Evolutionary conservation across 106 monocot species (phyloP), one percentile per base, ranked within the genome.

Genomic region (Hemerocallis citrina): DNA sequence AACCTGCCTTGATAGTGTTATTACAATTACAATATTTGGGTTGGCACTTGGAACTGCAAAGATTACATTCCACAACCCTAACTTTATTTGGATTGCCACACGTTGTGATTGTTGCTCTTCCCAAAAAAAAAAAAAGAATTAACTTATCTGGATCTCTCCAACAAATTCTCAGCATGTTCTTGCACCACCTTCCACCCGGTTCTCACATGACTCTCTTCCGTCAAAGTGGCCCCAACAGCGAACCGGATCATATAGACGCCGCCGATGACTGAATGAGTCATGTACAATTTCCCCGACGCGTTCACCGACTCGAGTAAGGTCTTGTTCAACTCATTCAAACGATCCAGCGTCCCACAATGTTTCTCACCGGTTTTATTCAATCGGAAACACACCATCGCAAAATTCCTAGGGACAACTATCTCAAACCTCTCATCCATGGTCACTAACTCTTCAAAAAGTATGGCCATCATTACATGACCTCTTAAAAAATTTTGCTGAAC

Each of bases 301-400:
- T 79, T 72, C 50, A 68, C 60, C 7, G 45, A 52, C 52, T 71
- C 75, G 20, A 84, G 23, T 7, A 78, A 30, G 54, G 16, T 14
- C 17, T 42, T 17, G 13, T 47, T 39, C 57, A 57, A 24, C 57
- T 34, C 57, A 24, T 57, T 57, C 0, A 57, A 32, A 31, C 34
- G 37, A 4, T 33, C 48, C 34, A 57, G 1, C 7, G 4, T 41
- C 3, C 9, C 3, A 0, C 28, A 29, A 10, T 3, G 10, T 6
- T 19, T 16, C 0, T 2, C 46, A 0, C 20, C 17, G 14, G 3
- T 11, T 47, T 9, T 17, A 20, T 27, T 28, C 46, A 74, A 61
- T 7, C 79, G 67, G 79, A 84, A 84, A 49, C 79, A 79, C 10
- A 84, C 84, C 23, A 67, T 42, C 1, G 79, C 36, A 55, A 84